Conservation (phyloP, 1,284 basidiomycete genomes). For the Ceratorhiza oryzae-sativae region DNA sequence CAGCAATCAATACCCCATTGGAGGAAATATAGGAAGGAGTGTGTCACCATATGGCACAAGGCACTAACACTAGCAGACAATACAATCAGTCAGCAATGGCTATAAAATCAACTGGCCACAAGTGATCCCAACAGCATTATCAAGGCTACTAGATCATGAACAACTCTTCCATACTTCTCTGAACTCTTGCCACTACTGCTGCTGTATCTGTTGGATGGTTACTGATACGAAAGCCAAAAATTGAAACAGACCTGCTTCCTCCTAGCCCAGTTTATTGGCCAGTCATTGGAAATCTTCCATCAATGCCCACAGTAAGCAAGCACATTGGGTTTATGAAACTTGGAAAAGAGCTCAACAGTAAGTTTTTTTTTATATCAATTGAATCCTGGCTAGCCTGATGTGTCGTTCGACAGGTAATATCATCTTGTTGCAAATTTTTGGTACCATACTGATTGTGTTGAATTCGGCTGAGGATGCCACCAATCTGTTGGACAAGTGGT, state of each 20-base stretch:
- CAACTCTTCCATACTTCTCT: too few relatives aligned
- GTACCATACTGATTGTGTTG: neutral
- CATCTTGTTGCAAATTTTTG: constrained; percentile 13
- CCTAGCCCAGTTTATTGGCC: constrained; percentile 2
- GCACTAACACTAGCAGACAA: too few relatives aligned
- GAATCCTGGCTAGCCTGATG: neutral
- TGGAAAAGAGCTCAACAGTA: constrained; percentile 10
- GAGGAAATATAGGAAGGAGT: too few relatives aligned
- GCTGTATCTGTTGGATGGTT: neutral
- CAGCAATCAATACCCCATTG: too few relatives aligned
- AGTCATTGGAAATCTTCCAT: neutral
- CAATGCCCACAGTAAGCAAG: constrained; percentile 1
- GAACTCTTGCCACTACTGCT: neutral
- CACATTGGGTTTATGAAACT: constrained; percentile 20
- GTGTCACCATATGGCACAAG: too few relatives aligned
- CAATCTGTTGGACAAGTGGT: constrained; percentile 20
- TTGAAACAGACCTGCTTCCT: neutral
- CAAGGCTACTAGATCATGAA: too few relatives aligned
- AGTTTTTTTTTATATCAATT: neutral
- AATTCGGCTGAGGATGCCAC: constrained; percentile 7
- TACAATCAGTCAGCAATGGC: too few relatives aligned
- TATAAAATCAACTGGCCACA: too few relatives aligned
- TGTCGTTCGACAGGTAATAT: constrained; percentile 1
- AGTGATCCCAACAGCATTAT: too few relatives aligned
- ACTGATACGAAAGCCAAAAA: neutral